phyloP scores from a whole-genome alignment of 768 basidiomycete genomes.

The Boletus rufocinnamomeus region DNA sequence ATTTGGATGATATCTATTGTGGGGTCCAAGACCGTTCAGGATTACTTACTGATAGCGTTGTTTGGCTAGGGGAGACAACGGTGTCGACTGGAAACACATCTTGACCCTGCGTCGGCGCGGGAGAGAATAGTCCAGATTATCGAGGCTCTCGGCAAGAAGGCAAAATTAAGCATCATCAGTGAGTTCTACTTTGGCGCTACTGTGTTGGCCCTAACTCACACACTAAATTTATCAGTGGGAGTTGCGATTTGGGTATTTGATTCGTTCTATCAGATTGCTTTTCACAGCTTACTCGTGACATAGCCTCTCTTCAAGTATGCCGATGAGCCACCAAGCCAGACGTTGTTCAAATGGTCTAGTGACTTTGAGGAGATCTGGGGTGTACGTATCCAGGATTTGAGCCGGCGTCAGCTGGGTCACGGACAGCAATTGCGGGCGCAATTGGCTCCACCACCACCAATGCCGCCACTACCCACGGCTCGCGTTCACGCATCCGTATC shows the following conservation, averaged over 20 bases:
- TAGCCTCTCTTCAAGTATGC: conserved; percentile 70
- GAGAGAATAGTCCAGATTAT: conserved; percentile 44
- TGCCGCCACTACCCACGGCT: conserved; percentile 33
- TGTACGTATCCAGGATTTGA: conserved; percentile 52
- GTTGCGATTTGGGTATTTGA: conserved; percentile 59
- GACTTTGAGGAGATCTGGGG: conserved; percentile 72
- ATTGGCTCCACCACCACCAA: conserved; percentile 6
- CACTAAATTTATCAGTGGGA: conserved; percentile 50
- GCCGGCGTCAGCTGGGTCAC: conserved; percentile 28
- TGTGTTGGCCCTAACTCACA: conserved; percentile 15
- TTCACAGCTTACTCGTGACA: conserved; percentile 14
- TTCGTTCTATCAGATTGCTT: conserved; percentile 27
- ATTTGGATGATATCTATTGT: conserved; percentile 1
- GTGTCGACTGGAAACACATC: conserved; percentile 28
- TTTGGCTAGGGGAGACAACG: conserved; percentile 34
- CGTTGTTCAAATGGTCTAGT: conserved; percentile 56
- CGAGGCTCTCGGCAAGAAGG: conserved; percentile 41
- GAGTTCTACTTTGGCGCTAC: conserved; percentile 40
- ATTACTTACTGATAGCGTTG: neutral
- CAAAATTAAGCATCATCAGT: conserved; percentile 48
- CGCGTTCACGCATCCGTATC: conserved; percentile 22
- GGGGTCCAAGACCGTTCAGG: neutral
- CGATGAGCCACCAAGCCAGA: conserved; percentile 51
- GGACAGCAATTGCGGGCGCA: conserved; percentile 21
- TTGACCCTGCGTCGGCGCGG: conserved; percentile 37